Conservation (phyloP, 2,329 filamentous ascomycete species). For the Blastomyces parvus region DNA sequence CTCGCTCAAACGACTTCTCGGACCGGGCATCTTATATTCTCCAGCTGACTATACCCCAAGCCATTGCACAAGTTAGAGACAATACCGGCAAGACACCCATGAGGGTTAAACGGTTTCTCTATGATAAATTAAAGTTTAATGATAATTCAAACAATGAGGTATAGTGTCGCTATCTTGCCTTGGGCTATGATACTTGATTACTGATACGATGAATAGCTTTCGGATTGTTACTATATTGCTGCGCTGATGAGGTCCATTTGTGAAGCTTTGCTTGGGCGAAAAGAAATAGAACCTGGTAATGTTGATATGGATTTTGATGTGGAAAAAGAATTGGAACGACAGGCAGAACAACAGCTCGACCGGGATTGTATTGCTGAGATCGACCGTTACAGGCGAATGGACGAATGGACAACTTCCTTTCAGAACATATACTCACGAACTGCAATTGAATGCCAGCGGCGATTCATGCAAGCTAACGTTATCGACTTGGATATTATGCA, state of each 20-base stretch:
- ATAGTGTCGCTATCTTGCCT: conserved; percentile 16
- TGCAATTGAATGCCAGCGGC: conserved; percentile 50
- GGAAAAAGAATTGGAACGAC: conserved; percentile 40
- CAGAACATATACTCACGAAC: conserved; percentile 56
- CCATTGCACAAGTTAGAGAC: conserved; percentile 70
- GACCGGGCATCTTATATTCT: conserved; percentile 79
- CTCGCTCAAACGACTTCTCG: conserved; percentile 80
- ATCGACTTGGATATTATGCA: conserved; percentile 46
- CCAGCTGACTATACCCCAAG: conserved; percentile 70
- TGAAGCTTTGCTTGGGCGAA: conserved; percentile 42
- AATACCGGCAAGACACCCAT: conserved; percentile 65
- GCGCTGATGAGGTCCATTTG: conserved; percentile 60
- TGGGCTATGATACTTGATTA: neutral
- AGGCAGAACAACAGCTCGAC: conserved; percentile 47
- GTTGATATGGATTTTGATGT: conserved; percentile 39
- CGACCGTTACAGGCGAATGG: conserved; percentile 53
- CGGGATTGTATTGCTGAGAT: conserved; percentile 51
- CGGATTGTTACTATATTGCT: conserved; percentile 82
- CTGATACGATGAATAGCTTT: conserved; percentile 46
- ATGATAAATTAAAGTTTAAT: conserved; percentile 85
- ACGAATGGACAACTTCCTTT: conserved; percentile 58
- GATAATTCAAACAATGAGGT: conserved; percentile 78
- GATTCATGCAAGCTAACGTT: conserved; percentile 45
- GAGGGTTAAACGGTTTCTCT: conserved; percentile 69
- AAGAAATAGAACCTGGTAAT: conserved; percentile 29